Conservation (phyloP, 73 alveolate species). For the Durusdinium trenchii region DNA sequence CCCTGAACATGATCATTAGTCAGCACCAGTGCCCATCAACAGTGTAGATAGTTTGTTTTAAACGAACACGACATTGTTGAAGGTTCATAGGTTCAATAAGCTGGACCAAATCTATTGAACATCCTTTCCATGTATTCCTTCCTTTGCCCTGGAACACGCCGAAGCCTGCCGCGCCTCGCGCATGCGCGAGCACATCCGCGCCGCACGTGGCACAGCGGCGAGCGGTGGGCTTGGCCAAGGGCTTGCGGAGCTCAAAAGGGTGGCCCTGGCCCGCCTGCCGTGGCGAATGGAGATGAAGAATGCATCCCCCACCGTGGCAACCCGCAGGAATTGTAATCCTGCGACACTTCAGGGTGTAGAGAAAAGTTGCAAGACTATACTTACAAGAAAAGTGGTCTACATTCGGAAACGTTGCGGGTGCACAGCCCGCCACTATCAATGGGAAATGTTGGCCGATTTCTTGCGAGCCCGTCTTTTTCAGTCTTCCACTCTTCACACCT, state of each 20-base stretch:
- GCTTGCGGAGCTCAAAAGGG: conserved; percentile 27
- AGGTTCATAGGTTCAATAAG: no score
- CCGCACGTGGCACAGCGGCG: conserved; percentile 24
- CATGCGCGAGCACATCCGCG: background rate
- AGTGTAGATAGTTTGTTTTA: no score
- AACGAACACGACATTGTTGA: no score
- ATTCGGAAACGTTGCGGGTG: background rate
- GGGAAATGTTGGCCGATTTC: background rate
- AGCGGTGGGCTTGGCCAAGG: conserved; percentile 55
- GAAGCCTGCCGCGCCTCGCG: background rate
- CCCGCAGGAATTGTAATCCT: background rate
- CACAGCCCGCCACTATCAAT: background rate
- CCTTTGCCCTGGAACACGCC: background rate
- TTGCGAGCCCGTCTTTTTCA: no score
- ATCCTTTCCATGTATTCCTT: no score
- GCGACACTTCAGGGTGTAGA: background rate
- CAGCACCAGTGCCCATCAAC: no score
- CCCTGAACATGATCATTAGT: no score
- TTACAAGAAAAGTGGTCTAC: background rate
- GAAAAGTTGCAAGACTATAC: background rate
- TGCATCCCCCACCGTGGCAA: background rate
- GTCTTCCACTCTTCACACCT: no score
- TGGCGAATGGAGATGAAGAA: background rate
- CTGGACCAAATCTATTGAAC: background rate
- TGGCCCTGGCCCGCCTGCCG: conserved; percentile 19